phyloP scores from a whole-genome alignment of 495 filamentous ascomycete species.

The Penicillium soppii region DNA sequence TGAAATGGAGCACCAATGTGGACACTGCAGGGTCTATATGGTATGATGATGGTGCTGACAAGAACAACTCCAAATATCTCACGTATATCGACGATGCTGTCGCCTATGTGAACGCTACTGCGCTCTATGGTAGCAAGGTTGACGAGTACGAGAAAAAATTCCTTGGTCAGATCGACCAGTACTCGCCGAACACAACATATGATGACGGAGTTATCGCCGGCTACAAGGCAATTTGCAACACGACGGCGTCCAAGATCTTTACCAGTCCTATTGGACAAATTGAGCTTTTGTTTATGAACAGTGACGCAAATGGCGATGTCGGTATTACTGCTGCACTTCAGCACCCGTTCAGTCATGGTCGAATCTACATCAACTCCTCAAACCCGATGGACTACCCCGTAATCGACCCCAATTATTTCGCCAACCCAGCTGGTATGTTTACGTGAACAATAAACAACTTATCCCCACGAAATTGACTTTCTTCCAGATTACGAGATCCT shows the following conservation, averaged over 20 bases:
- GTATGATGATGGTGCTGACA: conserved; percentile 25
- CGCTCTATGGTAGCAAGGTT: conserved; percentile 19
- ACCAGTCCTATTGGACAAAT: conserved; percentile 26
- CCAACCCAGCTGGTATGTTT: conserved; percentile 27
- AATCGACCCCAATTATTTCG: conserved; percentile 36
- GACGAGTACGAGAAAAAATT: conserved; percentile 13
- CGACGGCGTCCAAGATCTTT: conserved; percentile 28
- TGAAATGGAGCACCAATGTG: conserved; percentile 25
- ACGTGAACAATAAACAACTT: neutral
- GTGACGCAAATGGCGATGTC: conserved; percentile 28
- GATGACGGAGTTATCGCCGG: conserved; percentile 26
- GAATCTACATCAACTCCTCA: conserved; percentile 37
- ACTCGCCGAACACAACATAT: conserved; percentile 26
- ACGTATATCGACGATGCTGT: conserved; percentile 33
- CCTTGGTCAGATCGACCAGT: conserved; percentile 19
- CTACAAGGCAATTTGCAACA: conserved; percentile 35
- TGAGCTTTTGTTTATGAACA: conserved; percentile 36
- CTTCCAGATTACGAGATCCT: conserved; percentile 34
- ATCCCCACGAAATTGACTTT: neutral
- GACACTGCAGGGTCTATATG: conserved; percentile 30
- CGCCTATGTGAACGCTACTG: conserved; percentile 32
- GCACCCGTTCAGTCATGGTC: conserved; percentile 35
- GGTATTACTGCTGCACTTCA: conserved; percentile 38
- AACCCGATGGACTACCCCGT: conserved; percentile 35
- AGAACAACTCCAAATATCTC: conserved; percentile 27